Base-by-base conservation (phyloP, 345 rosid species). In the Turritis glabra region DNA sequence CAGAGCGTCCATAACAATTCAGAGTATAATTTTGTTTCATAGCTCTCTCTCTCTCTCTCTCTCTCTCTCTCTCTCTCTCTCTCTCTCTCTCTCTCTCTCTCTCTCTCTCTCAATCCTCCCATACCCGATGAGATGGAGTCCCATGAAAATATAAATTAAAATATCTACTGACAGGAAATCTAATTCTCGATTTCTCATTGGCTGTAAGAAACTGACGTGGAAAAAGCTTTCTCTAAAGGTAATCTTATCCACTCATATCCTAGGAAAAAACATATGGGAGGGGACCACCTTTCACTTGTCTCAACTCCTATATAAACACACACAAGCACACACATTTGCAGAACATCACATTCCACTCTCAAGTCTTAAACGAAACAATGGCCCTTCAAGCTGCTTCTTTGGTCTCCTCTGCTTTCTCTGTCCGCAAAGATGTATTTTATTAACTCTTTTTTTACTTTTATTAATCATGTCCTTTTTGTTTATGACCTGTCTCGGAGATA, bases 371-470 rank as follows among this genome's bases (percentile, higher is more conserved):
- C 4, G 38, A 29, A 53, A 25, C 48, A 74, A 91, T 91, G 96
- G 90, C 92, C 65, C 88, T 89, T 50, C 94, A 81, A 76, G 82
- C 68, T 64, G 82, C 95, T 83, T 85, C 95, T 64, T 83, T 91
- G 82, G 81, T 84, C 55, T 83, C 92, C 69, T 86, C 90, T 69
- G 76, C 90, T 74, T 82, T 87, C 77, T 70, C 83, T 59, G 57
- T 80, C 44, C 86, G 81, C 33, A 88, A 84, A 80, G 87, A 88
- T 89, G 97, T 94, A 74, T 72, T 59, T 62, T 69, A 11, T 38
- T 17, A 19, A 53, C 23, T 15, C 35, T 4, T 3, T 22, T 0
- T 19, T n/a, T 25, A 14, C 14, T 13, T 35, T 38, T 43, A 23
- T 9, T 14, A 17, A 8, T 47, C 11, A 26, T 46, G 0, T 69